Percentiles rank a stretch among this genome's conserved stretches.
Conservation (phyloP, 352 stramenopile genomes). For the Pythium monospermum region DNA sequence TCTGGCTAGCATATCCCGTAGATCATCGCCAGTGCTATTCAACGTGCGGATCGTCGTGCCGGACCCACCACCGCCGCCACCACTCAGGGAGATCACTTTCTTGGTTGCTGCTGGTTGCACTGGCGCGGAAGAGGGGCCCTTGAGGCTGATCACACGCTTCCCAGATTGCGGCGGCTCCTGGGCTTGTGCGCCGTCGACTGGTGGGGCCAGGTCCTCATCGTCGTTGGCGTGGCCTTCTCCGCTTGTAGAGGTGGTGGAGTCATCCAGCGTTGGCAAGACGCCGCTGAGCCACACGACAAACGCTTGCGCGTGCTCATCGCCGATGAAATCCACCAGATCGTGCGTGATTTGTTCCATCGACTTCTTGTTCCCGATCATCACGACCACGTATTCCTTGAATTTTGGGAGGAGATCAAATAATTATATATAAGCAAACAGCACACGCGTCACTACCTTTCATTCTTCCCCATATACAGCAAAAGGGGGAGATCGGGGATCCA, state of each 20-base stretch:
- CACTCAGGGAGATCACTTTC: conserved; percentile 44
- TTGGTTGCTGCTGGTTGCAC: conserved; percentile 31
- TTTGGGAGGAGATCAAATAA: conserved; percentile 3
- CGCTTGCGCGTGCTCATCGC: conserved; percentile 64
- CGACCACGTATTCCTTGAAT: conserved; percentile 76
- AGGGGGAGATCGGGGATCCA: background rate
- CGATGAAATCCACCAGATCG: conserved; percentile 83
- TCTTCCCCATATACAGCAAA: no score
- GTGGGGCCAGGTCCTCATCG: conserved; percentile 17
- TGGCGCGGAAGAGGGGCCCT: conserved; percentile 30
- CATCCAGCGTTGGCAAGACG: conserved; percentile 48
- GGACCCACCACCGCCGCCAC: conserved; percentile 21
- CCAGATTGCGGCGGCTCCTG: no score
- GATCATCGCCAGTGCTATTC: conserved; percentile 28
- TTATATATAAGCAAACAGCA: conserved; percentile 18
- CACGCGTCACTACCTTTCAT: conserved; percentile 16
- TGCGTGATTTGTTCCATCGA: conserved; percentile 77
- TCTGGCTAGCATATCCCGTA: conserved; percentile 53
- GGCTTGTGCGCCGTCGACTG: background rate
- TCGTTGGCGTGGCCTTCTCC: conserved; percentile 6
- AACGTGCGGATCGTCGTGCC: conserved; percentile 58
- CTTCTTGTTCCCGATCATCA: conserved; percentile 87
- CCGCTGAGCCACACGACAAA: conserved; percentile 69
- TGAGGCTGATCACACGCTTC: conserved; percentile 70
- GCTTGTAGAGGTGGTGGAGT: no score